Percentiles rank a stretch among this genome's conserved stretches.
Conservation (phyloP, 1,139 yeast genomes). For the Pichia inconspicua region DNA sequence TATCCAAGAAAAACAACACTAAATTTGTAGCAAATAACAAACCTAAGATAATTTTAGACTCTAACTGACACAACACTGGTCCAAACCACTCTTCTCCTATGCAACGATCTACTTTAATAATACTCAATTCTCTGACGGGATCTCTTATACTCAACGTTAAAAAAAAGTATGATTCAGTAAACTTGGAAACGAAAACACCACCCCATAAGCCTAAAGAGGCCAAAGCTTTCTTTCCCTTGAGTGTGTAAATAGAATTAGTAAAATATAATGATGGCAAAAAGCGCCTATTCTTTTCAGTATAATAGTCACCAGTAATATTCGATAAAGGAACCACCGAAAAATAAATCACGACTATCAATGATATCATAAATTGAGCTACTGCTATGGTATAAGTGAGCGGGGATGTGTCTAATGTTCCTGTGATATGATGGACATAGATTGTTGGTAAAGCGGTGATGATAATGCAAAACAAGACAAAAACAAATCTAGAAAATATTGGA, state of each 20-base stretch:
- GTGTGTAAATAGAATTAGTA: conserved; percentile 32
- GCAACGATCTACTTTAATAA: conserved; percentile 44
- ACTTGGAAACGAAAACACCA: conserved; percentile 39
- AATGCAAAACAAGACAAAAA: conserved; percentile 22
- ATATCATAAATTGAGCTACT: conserved; percentile 37
- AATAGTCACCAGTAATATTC: conserved; percentile 32
- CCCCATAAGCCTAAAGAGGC: conserved; percentile 44
- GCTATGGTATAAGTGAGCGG: conserved; percentile 34
- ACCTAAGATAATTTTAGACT: conserved; percentile 81
- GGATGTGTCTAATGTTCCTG: conserved; percentile 27
- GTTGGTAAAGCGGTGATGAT: conserved; percentile 35
- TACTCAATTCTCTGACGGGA: conserved; percentile 41
- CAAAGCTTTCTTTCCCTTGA: conserved; percentile 34
- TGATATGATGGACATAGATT: conserved; percentile 31
- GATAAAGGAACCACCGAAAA: conserved; percentile 42
- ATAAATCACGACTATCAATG: conserved; percentile 37
- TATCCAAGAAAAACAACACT: conserved; percentile 94
- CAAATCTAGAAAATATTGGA: conserved; percentile 33
- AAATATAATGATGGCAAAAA: conserved; percentile 33
- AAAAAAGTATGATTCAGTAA: conserved; percentile 44
- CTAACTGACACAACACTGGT: conserved; percentile 65
- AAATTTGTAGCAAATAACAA: conserved; percentile 88
- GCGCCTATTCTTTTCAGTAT: conserved; percentile 25
- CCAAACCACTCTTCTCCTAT: conserved; percentile 90
- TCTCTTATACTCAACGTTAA: conserved; percentile 41